Percentiles rank a stretch among this genome's conserved stretches.
Evolutionary conservation across 495 filamentous ascomycete genomes (phyloP).

Genomic region (Lophiotrema nucula): DNA sequence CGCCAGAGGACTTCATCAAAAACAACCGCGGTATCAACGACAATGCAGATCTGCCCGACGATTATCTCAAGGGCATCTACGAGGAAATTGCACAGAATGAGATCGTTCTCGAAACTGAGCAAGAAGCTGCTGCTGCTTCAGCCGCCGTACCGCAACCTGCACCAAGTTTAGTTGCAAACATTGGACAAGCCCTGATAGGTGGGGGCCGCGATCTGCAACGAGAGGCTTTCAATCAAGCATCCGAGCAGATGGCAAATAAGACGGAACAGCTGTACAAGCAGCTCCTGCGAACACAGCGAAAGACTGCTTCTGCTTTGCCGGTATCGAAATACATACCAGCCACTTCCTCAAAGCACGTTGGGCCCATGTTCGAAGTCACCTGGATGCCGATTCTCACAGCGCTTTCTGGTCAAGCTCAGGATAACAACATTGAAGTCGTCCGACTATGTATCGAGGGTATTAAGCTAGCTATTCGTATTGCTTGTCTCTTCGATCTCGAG

Average conservation of each 20-base stretch:
- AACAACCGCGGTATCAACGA: slow-evolving; percentile 99
- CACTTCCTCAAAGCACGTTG: slow-evolving; percentile 88
- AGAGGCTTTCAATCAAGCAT: slow-evolving; percentile 90
- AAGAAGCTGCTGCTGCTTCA: slow-evolving; percentile 69
- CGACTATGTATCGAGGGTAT: slow-evolving; percentile 91
- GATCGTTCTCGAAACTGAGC: slow-evolving; percentile 90
- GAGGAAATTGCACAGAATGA: slow-evolving; percentile 90
- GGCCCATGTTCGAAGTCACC: slow-evolving; percentile 97
- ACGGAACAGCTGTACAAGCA: slow-evolving; percentile 89
- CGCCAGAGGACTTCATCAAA: slow-evolving; percentile 94
- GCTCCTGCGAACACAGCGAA: slow-evolving; percentile 80
- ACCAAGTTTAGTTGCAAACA: slow-evolving; percentile 73
- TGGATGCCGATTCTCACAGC: slow-evolving; percentile 99
- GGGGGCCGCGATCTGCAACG: slow-evolving; percentile 88
- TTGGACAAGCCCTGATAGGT: slow-evolving; percentile 85
- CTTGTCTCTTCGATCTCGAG: slow-evolving; percentile 88
- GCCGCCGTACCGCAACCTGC: slow-evolving; percentile 60
- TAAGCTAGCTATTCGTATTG: slow-evolving; percentile 86
- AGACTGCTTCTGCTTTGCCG: slow-evolving; percentile 65
- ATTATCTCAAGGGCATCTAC: slow-evolving; percentile 85
- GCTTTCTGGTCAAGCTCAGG: slow-evolving; percentile 85
- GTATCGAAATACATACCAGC: slow-evolving; percentile 83
- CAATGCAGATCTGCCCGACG: slow-evolving; percentile 85
- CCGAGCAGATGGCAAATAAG: slow-evolving; percentile 88
- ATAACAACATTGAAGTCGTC: slow-evolving; percentile 87